Evolutionary conservation across 139 green algal species (phyloP).

Genomic region (Chlorella vulgaris): DNA sequence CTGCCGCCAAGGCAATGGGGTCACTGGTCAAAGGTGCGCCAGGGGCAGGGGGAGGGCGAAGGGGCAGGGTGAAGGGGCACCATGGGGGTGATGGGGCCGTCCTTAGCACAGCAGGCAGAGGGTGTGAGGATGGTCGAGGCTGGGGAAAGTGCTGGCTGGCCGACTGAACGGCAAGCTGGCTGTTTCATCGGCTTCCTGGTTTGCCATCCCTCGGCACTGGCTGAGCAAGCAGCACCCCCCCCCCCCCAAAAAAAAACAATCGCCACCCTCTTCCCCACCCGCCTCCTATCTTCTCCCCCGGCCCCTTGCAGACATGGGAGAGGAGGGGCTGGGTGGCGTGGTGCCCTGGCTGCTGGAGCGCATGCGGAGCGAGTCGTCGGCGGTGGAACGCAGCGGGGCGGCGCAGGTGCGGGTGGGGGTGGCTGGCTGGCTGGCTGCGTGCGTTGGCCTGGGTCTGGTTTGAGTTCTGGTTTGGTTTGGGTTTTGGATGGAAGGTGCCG

Average conservation of each 20-base stretch:
- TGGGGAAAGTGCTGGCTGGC: no score
- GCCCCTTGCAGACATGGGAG: slow-evolving; percentile 71
- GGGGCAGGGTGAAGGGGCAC: background rate
- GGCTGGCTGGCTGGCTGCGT: slow-evolving; percentile 13
- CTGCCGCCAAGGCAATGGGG: slow-evolving; percentile 85
- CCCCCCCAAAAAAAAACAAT: no score
- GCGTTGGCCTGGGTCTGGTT: background rate
- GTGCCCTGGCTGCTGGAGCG: slow-evolving; percentile 89
- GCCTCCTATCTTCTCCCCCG: background rate
- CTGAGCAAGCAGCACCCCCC: no score
- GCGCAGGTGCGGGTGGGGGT: slow-evolving; percentile 51
- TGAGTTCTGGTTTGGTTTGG: no score
- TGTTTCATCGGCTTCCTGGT: no score
- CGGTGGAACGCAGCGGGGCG: slow-evolving; percentile 69
- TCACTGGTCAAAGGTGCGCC: slow-evolving; percentile 62
- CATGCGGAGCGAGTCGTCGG: slow-evolving; percentile 68
- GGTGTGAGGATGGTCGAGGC: no score
- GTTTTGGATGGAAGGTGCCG: no score
- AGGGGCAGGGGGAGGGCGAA: background rate
- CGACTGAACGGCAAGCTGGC: no score
- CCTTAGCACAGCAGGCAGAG: no score
- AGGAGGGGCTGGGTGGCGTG: slow-evolving; percentile 69
- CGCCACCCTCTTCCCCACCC: no score
- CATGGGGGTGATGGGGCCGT: no score
- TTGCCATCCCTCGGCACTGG: no score